Base-by-base conservation (phyloP, 116 monocot species). In the Zostera marina region DNA sequence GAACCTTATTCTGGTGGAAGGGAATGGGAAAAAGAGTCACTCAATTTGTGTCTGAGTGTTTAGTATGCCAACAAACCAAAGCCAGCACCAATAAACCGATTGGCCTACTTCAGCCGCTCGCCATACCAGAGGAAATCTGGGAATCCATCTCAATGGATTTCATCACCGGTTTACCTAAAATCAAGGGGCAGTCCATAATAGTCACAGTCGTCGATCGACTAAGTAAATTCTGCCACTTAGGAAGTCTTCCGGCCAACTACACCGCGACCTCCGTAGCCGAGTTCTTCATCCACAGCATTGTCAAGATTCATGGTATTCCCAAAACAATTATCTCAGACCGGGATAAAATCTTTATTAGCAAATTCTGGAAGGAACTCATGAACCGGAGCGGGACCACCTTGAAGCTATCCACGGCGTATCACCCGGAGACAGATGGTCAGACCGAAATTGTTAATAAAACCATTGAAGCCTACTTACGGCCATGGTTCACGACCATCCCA, bases 41-140 rank as follows among this genome's bases (percentile, higher is more conserved):
- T 25, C 8, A 43, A 0, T 7, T 24, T 16, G 22, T 22, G 14
- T 23, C 66, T 0, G 1, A 8, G 0, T 66, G 54, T 52, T 22
- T 42, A 1, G 41, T 23, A 3, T 72, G 59, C 19, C 48, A 52
- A n/a, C 17, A 42, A 13, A 22, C 13, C 1, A 72, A 72, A 44
- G 3, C 39, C 52, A 14, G 49, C 1, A 38, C 22, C 6, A 9
- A 46, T 6, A 7, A 46, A 41, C 71, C 0, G 0, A 23, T 42
- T 6, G 63, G 65, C 0, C 48, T 65, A 8, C 49, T 71, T 2
- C 43, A n/a, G n/a, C n/a, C n/a, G n/a, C n/a, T n/a, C n/a, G n/a
- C n/a, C n/a, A n/a, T n/a, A n/a, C n/a, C n/a, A n/a, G n/a, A n/a
- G n/a, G n/a, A n/a, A n/a, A n/a, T n/a, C n/a, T n/a, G n/a, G n/a